Evolutionary conservation across 768 basidiomycete genomes (phyloP).

Genomic region (Xanthoconium purpureum): DNA sequence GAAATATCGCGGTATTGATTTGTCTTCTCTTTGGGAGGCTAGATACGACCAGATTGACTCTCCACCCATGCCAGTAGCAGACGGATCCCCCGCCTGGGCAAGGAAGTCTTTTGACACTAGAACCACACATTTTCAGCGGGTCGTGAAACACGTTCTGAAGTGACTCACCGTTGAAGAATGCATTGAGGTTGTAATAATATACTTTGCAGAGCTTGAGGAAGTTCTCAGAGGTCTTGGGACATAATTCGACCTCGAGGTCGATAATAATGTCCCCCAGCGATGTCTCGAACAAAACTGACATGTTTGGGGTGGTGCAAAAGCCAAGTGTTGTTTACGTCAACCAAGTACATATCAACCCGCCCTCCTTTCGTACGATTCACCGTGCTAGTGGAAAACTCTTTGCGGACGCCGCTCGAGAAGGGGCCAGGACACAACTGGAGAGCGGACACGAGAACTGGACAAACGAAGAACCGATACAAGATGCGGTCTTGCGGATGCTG

Average conservation of each 20-base stretch:
- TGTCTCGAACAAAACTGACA: constrained; percentile 97
- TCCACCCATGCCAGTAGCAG: constrained; percentile 91
- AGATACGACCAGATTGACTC: constrained; percentile 84
- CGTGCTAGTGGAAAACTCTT: too few species aligned
- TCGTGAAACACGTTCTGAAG: background rate
- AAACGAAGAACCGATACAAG: constrained; percentile 68
- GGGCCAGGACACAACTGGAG: constrained; percentile 35
- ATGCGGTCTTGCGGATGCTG: constrained; percentile 79
- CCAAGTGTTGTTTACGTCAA: too few species aligned
- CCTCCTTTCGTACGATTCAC: too few species aligned
- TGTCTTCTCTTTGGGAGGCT: constrained; percentile 40
- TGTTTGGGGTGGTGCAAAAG: constrained; percentile 26
- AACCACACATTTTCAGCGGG: background rate
- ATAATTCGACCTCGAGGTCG: constrained; percentile 87
- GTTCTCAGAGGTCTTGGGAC: constrained; percentile 91
- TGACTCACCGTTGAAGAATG: constrained; percentile 92
- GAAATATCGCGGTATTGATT: constrained; percentile 70
- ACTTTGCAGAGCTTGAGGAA: constrained; percentile 97
- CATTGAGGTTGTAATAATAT: constrained; percentile 95
- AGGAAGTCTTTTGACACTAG: constrained; percentile 96
- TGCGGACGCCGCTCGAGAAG: constrained; percentile 58
- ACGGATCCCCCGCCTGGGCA: constrained; percentile 94
- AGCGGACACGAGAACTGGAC: constrained; percentile 67
- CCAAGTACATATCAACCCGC: too few species aligned
- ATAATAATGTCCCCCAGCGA: constrained; percentile 96